These are phyloP conservation scores for Multifurca ochricompacta DNA, from an alignment of 768 basidiomycete species.

Conservation along the genomic window DNA sequence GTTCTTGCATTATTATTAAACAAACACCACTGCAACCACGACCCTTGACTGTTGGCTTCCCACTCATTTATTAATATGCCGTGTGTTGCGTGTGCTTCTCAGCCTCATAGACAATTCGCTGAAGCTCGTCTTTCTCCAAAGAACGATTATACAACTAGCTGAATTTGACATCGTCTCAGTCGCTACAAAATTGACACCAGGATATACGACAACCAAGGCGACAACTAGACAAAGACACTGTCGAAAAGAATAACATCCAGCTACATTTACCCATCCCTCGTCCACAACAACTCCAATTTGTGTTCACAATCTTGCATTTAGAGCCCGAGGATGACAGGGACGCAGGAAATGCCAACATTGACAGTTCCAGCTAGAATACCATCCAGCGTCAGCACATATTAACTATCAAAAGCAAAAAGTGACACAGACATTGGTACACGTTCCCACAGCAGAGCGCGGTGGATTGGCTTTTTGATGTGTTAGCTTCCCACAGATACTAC, in stretches of 20 bases:
- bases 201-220: neutral
- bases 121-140: neutral
- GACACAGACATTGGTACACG: neutral
- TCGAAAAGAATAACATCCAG: too few species aligned
- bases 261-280: too few species aligned
- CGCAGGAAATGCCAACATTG: neutral
- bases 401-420: neutral
- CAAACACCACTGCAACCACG: neutral
- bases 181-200: neutral
- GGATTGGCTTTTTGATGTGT: neutral
- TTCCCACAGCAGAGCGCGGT: neutral
- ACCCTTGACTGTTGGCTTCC: neutral
- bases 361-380: neutral
- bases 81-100: neutral
- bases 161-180: neutral
- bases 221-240: neutral
- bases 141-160: neutral
- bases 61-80: neutral
- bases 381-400: neutral
- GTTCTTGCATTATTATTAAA: conserved; percentile 86
- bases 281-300: too few species aligned
- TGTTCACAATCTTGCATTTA: too few species aligned
- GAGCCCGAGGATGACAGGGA: neutral
- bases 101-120: neutral
- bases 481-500: neutral